Evolutionary conservation across 495 filamentous ascomycete genomes (phyloP), one percentile per base, ranked within the genome.

Genomic region (Penicillium daleae): DNA sequence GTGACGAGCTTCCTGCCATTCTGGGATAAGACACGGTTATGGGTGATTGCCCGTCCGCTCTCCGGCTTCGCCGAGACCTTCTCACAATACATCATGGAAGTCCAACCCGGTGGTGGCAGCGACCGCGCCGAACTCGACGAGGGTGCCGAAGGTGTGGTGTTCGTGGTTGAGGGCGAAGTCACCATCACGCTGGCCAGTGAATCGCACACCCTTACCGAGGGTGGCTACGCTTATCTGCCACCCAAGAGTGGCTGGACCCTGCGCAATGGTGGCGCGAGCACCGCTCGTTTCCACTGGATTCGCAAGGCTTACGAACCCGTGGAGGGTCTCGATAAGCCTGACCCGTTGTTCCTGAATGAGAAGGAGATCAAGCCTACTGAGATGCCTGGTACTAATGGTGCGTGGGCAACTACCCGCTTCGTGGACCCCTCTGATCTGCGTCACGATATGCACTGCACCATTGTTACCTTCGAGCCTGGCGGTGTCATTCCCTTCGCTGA

Each of bases 11-110:
- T 71, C 56, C 68, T 71, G 3, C 68, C 68, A 4, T 71, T 69
- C 59, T 71, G 68, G 68, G 68, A 71, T 4, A 57, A 71, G 59
- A 71, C 68, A 8, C 66, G 68, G 13, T 44, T 71, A 31, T 71
- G 68, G 68, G 68, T 71, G 51, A 71, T 71, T 35, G 68, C 68
- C 17, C 68, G 68, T 15, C 68, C 68, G 9, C 52, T 71, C 10
- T 71, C 68, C 17, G 68, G 68, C 39, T 71, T 71, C 37, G 68
- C 68, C 39, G 68, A 71, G 48, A 71, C 68, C 17, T 71, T 71
- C 51, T 71, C 68, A 21, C 68, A 71, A 66, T 71, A 71, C 42
- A 71, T 71, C 19, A 71, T 71, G 68, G 68, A 71, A 60, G 68
- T 71, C 12, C 63, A 66, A 50, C 55, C 68, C 0, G 68, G 68